Evolutionary conservation across 2,329 filamentous ascomycete genomes (phyloP).

Genomic region (Pseudocercospora cruenta): DNA sequence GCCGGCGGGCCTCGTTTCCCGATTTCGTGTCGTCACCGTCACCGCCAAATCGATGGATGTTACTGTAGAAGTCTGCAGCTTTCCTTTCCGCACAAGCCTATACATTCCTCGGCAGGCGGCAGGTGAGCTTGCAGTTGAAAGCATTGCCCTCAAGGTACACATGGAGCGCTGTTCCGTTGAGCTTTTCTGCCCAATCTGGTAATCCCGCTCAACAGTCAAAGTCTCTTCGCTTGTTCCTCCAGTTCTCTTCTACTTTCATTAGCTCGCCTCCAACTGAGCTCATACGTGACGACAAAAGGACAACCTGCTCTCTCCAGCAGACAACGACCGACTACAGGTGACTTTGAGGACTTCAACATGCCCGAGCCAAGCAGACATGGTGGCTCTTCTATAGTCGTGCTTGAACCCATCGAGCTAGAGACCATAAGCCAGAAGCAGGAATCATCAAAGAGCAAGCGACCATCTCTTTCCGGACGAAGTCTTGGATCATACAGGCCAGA

Average conservation of each 20-base stretch:
- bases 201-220: too few species aligned
- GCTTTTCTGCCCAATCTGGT: too few species aligned
- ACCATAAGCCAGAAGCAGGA: slow-evolving; percentile 26
- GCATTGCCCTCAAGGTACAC: too few species aligned
- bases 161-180: too few species aligned
- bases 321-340: background rate
- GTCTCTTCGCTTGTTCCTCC: too few species aligned
- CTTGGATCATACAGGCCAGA: slow-evolving; percentile 21
- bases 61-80: too few species aligned
- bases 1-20: background rate
- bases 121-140: too few species aligned
- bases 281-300: too few species aligned
- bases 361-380: slow-evolving; percentile 25
- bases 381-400: slow-evolving; percentile 33
- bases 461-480: slow-evolving; percentile 29
- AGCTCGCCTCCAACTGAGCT: too few species aligned
- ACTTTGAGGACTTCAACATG: slow-evolving; percentile 10
- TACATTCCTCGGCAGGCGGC: background rate
- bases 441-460: slow-evolving; percentile 23
- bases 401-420: slow-evolving; percentile 34
- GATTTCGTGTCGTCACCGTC: background rate
- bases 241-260: too few species aligned
- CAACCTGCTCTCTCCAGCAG: background rate
- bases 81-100: background rate
- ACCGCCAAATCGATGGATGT: background rate